Conservation (phyloP, 352 stramenopile genomes). For the Pythium apleroticum region DNA sequence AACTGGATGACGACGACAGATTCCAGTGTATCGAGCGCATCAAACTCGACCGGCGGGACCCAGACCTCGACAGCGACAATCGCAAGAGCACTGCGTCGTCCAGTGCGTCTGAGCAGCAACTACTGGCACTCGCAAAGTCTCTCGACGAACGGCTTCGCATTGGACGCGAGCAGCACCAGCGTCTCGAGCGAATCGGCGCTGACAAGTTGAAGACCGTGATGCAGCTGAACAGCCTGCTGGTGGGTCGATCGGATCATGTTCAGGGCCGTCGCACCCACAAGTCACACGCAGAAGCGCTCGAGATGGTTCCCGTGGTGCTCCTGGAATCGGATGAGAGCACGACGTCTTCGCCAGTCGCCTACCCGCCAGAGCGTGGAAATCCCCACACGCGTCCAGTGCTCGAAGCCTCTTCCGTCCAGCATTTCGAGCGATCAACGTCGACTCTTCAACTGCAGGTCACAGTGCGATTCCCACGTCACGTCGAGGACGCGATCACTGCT, state of each 20-base stretch:
- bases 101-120: slow-evolving; percentile 35
- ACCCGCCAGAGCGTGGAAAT: neutral
- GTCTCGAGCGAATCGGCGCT: slow-evolving; percentile 36
- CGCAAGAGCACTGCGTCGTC: neutral
- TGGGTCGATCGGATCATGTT: neutral
- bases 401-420: neutral
- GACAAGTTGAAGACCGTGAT: slow-evolving; percentile 42
- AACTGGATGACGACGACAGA: neutral
- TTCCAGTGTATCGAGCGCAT: slow-evolving; percentile 65
- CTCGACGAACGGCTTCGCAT: slow-evolving; percentile 39
- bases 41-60: slow-evolving; percentile 27
- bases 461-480: neutral
- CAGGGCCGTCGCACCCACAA: neutral
- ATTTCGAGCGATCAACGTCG: slow-evolving; percentile 12
- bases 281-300: neutral
- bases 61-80: neutral
- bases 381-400: neutral
- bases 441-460: neutral
- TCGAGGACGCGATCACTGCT: neutral
- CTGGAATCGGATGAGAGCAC: neutral
- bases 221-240: slow-evolving; percentile 40
- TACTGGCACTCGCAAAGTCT: slow-evolving; percentile 45
- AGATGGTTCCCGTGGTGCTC: slow-evolving; percentile 9
- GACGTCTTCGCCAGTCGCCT: neutral
- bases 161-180: slow-evolving; percentile 36